These are phyloP conservation scores for Colletotrichum sp. DNA, from an alignment of 2,329 filamentous ascomycete species.

Conservation along the genomic window DNA sequence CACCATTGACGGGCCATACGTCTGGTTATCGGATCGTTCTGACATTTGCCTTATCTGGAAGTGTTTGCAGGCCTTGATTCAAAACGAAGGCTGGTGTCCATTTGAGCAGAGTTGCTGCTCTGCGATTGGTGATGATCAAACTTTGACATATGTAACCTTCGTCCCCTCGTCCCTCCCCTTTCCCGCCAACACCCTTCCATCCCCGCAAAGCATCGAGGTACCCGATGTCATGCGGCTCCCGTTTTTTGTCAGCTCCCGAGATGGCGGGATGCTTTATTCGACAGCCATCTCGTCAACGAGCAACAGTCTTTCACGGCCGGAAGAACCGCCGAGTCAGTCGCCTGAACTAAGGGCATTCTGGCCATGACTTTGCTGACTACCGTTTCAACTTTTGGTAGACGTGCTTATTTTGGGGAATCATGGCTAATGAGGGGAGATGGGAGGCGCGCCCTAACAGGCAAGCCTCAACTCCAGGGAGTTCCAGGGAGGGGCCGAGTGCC, in stretches of 20 bases:
- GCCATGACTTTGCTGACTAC: slow-evolving; percentile 3
- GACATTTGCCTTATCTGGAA: slow-evolving; percentile 14
- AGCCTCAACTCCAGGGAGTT: slow-evolving; percentile 18
- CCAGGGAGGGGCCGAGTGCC: slow-evolving; percentile 9
- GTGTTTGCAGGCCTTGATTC: slow-evolving; percentile 20
- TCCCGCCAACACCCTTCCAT: not conserved
- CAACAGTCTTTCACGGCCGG: not conserved
- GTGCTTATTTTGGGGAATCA: slow-evolving; percentile 7
- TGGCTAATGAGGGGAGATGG: not conserved
- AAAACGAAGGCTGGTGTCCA: slow-evolving; percentile 12
- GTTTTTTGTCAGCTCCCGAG: not conserved
- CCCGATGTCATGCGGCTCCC: slow-evolving; percentile 7
- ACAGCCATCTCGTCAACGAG: not conserved
- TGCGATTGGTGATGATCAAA: slow-evolving; percentile 24
- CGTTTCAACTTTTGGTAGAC: slow-evolving; percentile 18
- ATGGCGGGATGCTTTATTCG: not conserved
- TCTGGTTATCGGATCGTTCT: slow-evolving; percentile 13
- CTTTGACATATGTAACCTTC: slow-evolving; percentile 20
- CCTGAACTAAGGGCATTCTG: not conserved
- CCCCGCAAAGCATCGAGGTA: slow-evolving; percentile 11
- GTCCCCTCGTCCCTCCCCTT: not conserved
- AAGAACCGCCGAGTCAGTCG: slow-evolving; percentile 7
- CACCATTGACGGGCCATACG: slow-evolving; percentile 3
- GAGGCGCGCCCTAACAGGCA: not conserved
- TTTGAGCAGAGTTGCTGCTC: slow-evolving; percentile 11